Evolutionary conservation across 176 grass and related monocot species (phyloP).

Genomic region (sorghum (Sorghum bicolor)): DNA sequence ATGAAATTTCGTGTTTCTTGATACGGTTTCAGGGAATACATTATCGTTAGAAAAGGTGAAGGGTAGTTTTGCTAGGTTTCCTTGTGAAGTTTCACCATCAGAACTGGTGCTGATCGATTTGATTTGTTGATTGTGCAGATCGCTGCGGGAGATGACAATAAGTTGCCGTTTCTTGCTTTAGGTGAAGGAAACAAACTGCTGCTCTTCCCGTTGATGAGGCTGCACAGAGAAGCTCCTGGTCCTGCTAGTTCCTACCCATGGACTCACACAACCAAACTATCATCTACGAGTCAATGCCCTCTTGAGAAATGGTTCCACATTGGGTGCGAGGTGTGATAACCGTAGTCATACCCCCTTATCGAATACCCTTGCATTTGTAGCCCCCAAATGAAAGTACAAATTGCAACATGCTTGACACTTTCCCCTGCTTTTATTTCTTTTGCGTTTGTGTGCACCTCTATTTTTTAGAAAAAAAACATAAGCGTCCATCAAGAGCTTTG

Average conservation of each 20-base stretch:
- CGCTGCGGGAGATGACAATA: conserved; percentile 23
- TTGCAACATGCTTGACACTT: neutral
- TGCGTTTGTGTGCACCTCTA: neutral
- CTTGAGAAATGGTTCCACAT: conserved; percentile 87
- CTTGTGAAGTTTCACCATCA: neutral
- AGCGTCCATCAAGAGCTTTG: neutral
- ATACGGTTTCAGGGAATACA: neutral
- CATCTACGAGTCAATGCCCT: conserved; percentile 52
- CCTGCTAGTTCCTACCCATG: conserved; percentile 47
- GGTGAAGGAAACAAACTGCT: conserved; percentile 76
- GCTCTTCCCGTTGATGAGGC: conserved; percentile 64
- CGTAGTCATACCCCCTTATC: neutral
- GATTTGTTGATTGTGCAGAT: conserved; percentile 39
- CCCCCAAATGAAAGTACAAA: neutral
- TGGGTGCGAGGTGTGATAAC: conserved; percentile 70
- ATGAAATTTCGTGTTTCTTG: neutral
- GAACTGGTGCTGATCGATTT: neutral
- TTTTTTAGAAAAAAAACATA: neutral
- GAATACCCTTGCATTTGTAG: conserved; percentile 3
- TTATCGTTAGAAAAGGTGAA: neutral
- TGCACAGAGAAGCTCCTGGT: conserved; percentile 69
- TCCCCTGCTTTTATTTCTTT: neutral
- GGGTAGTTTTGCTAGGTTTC: neutral
- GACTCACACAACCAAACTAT: conserved; percentile 46
- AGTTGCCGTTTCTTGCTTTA: conserved; percentile 75